Conservation (phyloP, 768 basidiomycete species). For the Steccherinum ochraceum region DNA sequence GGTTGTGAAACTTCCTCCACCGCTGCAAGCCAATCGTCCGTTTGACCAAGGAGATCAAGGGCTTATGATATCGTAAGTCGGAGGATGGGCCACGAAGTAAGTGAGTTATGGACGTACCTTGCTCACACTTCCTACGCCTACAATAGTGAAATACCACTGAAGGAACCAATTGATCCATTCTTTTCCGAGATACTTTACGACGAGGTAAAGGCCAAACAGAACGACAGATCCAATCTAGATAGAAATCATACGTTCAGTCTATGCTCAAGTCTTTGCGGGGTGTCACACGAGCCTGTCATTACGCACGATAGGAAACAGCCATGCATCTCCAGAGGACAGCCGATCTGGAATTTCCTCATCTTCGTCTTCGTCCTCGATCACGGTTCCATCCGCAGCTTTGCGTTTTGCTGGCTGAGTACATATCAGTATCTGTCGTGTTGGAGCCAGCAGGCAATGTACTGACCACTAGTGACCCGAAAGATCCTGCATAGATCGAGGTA, state of each 20-base stretch:
- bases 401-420: conserved; percentile 10
- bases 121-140: conserved; percentile 63
- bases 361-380: conserved; percentile 41
- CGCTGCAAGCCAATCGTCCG: conserved; percentile 40
- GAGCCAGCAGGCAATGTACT: conserved; percentile 20
- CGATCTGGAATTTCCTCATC: conserved; percentile 56
- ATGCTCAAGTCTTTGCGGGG: too few species aligned
- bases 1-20: conserved; percentile 54
- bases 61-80: conserved; percentile 28
- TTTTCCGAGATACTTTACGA: conserved; percentile 71
- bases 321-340: conserved; percentile 63
- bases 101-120: conserved; percentile 35
- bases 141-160: conserved; percentile 66
- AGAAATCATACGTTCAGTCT: not conserved
- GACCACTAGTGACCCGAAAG: conserved; percentile 64
- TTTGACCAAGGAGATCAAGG: conserved; percentile 43
- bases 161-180: conserved; percentile 82
- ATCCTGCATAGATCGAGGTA: conserved; percentile 63
- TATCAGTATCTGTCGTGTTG: conserved; percentile 2
- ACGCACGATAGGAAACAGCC: conserved; percentile 71
- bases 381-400: conserved; percentile 6
- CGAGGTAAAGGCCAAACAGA: conserved; percentile 60
- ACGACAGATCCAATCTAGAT: conserved; percentile 61
- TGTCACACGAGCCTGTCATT: not conserved
- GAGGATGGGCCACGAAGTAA: not conserved